Evolutionary conservation across 441 rosid species (phyloP), one percentile per base, ranked within the genome.

Genomic region (Erysimum cheiri): DNA sequence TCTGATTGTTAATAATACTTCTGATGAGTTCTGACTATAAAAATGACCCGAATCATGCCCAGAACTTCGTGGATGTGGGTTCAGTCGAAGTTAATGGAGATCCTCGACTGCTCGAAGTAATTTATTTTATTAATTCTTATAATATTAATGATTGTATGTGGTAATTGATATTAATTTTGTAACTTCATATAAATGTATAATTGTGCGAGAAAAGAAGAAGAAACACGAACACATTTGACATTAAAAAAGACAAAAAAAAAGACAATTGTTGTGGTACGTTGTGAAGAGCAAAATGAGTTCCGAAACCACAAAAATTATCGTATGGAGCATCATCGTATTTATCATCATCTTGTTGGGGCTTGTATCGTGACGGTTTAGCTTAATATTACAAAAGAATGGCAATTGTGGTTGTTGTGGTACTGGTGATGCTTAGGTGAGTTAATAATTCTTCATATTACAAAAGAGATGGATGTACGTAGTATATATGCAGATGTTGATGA

Each of bases 271-370:
- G 48, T 54, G 22, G 22, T 29, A 31, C 39, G 37, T 64, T 50
- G 52, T 28, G 31, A 14, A 28, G 49, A 17, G 28, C 4, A 46
- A 31, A 41, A 63, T 63, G 68, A 63, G 56, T 63, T 47, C 32
- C 9, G 22, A 63, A 63, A 63, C 32, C 41, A 63, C 56, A 63
- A 28, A 14, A 24, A 11, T 13, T 7, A 48, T 63, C 44, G 68
- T 19, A 33, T 33, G 56, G 44, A 33, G 33, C 13, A 7, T 62
- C 12, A 13, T 62, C 67, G 31, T 11, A 12, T 4, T 46, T 19
- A 33, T 63, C 31, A 63, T 48, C 57, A 2, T 48, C 35, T 33
- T 64, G 44, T 35, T 22, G 4, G 57, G 22, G 33, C 8, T 64
- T 7, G 31, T 33, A 33, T 63, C 46, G 13, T 63, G 68, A 46